Base-by-base conservation (phyloP, 129 eudicot genomes). In the Glebionis coronaria region DNA sequence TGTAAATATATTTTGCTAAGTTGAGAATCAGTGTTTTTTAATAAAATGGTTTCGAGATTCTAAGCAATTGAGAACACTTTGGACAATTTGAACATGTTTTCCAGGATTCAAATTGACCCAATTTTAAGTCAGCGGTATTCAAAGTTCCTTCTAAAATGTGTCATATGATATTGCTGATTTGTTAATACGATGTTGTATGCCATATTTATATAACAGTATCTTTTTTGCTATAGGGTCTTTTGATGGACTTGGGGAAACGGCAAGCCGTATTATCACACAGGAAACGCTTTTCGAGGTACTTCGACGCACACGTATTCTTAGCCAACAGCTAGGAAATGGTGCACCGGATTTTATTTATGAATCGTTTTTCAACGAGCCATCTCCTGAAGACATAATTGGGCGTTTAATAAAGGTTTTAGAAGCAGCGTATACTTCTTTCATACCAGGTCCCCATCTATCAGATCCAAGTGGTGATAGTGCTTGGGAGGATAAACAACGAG, bases 261-360 rank as follows among this genome's bases (percentile, higher is more conserved):
- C 80, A 59, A 75, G 64, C 78, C 67, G 80, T 68, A 89, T 78
- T 56, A 73, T 74, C 42, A 73, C 83, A 65, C 80, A 56, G 21
- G 82, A 82, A 65, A 73, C 84, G 60, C 83, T 93, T n/a, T 75
- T 74, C 20, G 96, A 85, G 76, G 78, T 93, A 20, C 82, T 88
- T 28, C 76, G 74, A 14, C 88, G 98, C 86, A 54, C 80, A 65
- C 72, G 60, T 50, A 82, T 42, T 47, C 74, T 88, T 54, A 86
- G 84, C 82, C 90, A 82, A 79, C 96, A 84, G 57, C 76, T 93
- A 47, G 98, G 96, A 35, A 81, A 81, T 76, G 91, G 90, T 55
- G 77, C 87, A 58, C 78, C 92, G 50, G 85, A 83, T 73, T 68
- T 93, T 56, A 78, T 86, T 56, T 84, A 84, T 50, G 92, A 93